Percentiles rank a stretch among this genome's conserved stretches.
These are phyloP conservation scores for Sporisorium sorghi DNA, from an alignment of 1,284 basidiomycete genomes.

Conservation along the genomic window DNA sequence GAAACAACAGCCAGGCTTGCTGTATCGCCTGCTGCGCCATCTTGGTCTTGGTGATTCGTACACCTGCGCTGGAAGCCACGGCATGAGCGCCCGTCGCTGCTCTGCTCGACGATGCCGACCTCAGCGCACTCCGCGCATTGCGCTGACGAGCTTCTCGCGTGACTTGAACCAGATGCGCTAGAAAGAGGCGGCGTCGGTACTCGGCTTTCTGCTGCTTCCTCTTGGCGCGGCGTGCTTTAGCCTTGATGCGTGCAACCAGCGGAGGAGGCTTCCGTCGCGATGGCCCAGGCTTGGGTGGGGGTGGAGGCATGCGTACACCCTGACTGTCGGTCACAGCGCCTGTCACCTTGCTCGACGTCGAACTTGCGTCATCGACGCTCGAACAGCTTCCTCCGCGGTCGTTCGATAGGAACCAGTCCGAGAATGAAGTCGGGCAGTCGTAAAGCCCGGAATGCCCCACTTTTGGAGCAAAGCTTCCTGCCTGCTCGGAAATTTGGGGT, in stretches of 20 bases:
- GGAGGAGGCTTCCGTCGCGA: conserved; percentile 29
- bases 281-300: conserved; percentile 25
- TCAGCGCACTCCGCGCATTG: background rate
- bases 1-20: conserved; percentile 16
- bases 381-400: background rate
- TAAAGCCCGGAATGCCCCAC: background rate
- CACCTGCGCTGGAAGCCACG: background rate
- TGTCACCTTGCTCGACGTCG: background rate
- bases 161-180: conserved; percentile 27
- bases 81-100: background rate
- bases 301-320: conserved; percentile 23
- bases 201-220: conserved; percentile 42
- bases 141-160: conserved; percentile 20
- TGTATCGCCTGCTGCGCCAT: conserved; percentile 3
- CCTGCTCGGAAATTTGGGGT: background rate
- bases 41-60: conserved; percentile 1
- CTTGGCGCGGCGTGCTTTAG: conserved; percentile 36
- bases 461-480: background rate
- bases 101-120: background rate
- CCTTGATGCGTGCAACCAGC: conserved; percentile 22
- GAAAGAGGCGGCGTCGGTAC: conserved; percentile 33
- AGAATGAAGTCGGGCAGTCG: background rate
- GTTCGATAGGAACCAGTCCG: conserved; percentile 5
- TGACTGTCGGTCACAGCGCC: conserved; percentile 7
- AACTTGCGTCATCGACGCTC: background rate